Conservation (phyloP, 768 basidiomycete genomes). For the Paxillus involutus region DNA sequence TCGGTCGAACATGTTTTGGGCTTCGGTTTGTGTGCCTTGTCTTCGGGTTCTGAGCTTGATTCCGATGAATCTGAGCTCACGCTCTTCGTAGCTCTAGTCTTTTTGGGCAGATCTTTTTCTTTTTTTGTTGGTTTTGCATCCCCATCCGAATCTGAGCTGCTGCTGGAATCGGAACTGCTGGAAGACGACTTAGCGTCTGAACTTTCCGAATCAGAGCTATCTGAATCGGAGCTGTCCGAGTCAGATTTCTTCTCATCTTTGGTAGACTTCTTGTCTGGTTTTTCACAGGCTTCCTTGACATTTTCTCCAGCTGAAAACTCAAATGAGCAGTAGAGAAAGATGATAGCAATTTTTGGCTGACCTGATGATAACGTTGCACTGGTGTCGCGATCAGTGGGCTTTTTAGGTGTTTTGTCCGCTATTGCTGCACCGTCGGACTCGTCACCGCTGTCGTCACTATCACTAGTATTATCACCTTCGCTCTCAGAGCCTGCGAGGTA, state of each 20-base stretch:
- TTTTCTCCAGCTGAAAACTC: conserved; percentile 13
- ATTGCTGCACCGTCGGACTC: conserved; percentile 1
- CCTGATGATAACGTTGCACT: conserved; percentile 42
- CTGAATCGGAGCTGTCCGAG: conserved; percentile 17
- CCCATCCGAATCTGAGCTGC: conserved; percentile 11
- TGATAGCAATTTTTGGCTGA: conserved; percentile 1
- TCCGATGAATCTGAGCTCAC: conserved; percentile 11
- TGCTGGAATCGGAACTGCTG: conserved; percentile 13
- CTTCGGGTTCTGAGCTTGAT: conserved; percentile 30
- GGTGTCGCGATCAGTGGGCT: conserved; percentile 31
- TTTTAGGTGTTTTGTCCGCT: conserved; percentile 4
- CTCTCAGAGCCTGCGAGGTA: conserved; percentile 15
- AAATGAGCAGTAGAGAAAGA: not conserved
- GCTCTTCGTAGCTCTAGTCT: not conserved
- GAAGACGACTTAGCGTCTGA: conserved; percentile 8
- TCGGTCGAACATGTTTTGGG: not conserved
- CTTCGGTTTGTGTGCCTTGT: conserved; percentile 4
- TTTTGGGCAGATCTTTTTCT: not conserved
- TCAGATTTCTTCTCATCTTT: conserved; percentile 4
- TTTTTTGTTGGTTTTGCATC: conserved; percentile 3
- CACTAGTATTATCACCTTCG: conserved; percentile 9
- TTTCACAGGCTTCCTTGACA: not conserved
- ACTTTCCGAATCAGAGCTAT: conserved; percentile 10
- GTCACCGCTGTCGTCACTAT: conserved; percentile 7
- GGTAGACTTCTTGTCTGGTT: conserved; percentile 3